Evolutionary conservation across 2,329 filamentous ascomycete genomes (phyloP), one percentile per base, ranked within the genome.

Genomic region (Fusarium piperis): DNA sequence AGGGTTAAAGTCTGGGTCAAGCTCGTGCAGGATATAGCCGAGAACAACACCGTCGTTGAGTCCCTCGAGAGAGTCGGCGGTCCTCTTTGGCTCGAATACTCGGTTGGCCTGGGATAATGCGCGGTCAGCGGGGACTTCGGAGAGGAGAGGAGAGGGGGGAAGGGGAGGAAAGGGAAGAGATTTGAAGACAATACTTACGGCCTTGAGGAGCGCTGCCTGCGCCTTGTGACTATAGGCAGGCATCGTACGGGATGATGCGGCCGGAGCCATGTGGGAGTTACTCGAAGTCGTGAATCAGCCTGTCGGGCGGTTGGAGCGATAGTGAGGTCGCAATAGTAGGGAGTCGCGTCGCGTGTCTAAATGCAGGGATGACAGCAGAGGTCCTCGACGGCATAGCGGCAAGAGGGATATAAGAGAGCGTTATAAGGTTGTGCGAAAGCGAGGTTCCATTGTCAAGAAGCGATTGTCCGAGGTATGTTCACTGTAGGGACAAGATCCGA

Each of bases 1-100:
- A 32, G 85, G 83, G 76, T 88, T 85, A 76, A 90, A 92, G 66
- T 85, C 82, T 35, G 84, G 77, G 73, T 91, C 88, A 53, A 92
- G 81, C 74, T 90, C 86, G 77, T 87, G 84, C 65, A 90, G 85
- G 52, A 90, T 84, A 70, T 87, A 81, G 41, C 85, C 87, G 71
- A 90, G 85, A 33, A 87, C 79, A 64, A 85, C 79, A 60, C 88
- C 88, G 71, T 90, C 88, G 76, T 82, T 80, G 51, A 88, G 82
- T 59, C 87, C 83, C 58, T 85, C 82, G 57, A 88, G 80, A n/a
- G 84, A 85, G 70, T 84, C 84, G 76, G 84, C 84, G 67, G 82
- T 80, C 38, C 81, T 78, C 39, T 85, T 81, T 57, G 86, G 79
- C 32, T 84, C 77, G 68, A 87, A 87, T 9, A 85, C 77, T 68